These are phyloP conservation scores for Lomentospora prolificans DNA, from an alignment of 2,329 filamentous ascomycete species.

Conservation along the genomic window DNA sequence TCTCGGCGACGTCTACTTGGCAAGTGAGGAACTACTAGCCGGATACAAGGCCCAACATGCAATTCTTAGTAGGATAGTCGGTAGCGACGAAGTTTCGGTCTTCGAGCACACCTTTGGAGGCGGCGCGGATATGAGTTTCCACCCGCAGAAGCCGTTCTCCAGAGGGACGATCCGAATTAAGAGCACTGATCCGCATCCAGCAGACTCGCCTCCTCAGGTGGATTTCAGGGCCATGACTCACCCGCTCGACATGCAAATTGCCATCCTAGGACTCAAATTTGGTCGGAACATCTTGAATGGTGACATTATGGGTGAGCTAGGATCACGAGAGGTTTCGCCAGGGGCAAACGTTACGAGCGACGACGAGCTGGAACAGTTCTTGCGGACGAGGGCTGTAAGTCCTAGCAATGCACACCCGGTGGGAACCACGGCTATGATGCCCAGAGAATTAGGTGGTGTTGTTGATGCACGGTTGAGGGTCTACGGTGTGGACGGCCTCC, in stretches of 20 bases:
- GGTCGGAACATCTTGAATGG: constrained; percentile 17
- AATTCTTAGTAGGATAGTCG: constrained; percentile 12
- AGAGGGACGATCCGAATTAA: neutral
- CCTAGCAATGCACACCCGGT: constrained; percentile 14
- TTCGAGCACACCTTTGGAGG: constrained; percentile 15
- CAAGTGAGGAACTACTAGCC: constrained; percentile 11
- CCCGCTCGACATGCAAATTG: constrained; percentile 24
- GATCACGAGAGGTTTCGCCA: constrained; percentile 24
- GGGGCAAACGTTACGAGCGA: constrained; percentile 16
- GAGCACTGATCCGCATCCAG: constrained; percentile 28
- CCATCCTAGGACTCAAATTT: constrained; percentile 21
- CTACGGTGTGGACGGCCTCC: constrained; percentile 22
- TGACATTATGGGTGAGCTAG: constrained; percentile 17
- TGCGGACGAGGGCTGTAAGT: constrained; percentile 5
- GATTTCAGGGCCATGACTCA: constrained; percentile 27
- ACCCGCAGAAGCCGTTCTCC: neutral
- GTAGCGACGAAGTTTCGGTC: constrained; percentile 12
- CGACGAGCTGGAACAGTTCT: constrained; percentile 17
- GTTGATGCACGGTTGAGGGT: constrained; percentile 23
- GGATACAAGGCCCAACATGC: constrained; percentile 12
- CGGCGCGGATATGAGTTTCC: constrained; percentile 1
- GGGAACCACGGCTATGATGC: constrained; percentile 24
- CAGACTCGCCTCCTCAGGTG: constrained; percentile 39
- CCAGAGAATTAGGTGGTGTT: constrained; percentile 22
- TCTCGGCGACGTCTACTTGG: constrained; percentile 14